Evolutionary conservation across 2,329 filamentous ascomycete genomes (phyloP), one percentile per base, ranked within the genome.

Genomic region (Tolypocladium tropicale): DNA sequence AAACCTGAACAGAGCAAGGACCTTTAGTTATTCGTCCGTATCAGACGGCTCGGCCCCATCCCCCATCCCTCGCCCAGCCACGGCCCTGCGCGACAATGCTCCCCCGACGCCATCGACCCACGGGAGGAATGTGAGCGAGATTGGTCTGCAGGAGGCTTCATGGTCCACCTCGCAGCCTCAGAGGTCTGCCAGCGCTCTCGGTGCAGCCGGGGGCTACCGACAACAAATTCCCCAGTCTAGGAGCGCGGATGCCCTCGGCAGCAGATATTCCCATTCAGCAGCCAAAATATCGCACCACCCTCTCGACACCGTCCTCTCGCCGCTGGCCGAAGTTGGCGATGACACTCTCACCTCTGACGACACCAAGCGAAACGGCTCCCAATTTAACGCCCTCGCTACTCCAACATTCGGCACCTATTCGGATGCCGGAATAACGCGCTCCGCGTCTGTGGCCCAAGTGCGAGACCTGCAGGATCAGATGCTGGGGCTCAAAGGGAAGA

Each of bases 401-500:
- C 78, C 79, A 1, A 74, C 72, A 0, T 74, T 73, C 52, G 72
- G 77, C 53, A 64, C 69, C 1, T 73, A 65, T 37, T 64, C 66
- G n/a, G 75, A 77, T 11, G 73, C 76, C 48, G 78, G 76, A 1
- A 70, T 86, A 10, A 80, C 80, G 30, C 80, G 89, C 21, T 85
- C 88, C 3, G 78, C 84, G 16, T 93, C 90, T 1, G 84, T 84
- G n/a, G 79, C 85, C 16, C 85, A 89, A 65, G 83, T 89, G 65
- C 83, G 86, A 10, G 81, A 82, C 53, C 76, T 96, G 48, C 89
- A 90, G 58, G 86, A 90, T 61, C 90, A 95, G 68, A 89, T 96
- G 81, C 85, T 88, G 56, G 90, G 88, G 54, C 77, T 96, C 51
- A 92, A 91, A 66, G 89, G 88, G 58, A 90, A 90, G 64, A 91